Conservation (phyloP, 768 basidiomycete species). For the Lactarius hatsudake region DNA sequence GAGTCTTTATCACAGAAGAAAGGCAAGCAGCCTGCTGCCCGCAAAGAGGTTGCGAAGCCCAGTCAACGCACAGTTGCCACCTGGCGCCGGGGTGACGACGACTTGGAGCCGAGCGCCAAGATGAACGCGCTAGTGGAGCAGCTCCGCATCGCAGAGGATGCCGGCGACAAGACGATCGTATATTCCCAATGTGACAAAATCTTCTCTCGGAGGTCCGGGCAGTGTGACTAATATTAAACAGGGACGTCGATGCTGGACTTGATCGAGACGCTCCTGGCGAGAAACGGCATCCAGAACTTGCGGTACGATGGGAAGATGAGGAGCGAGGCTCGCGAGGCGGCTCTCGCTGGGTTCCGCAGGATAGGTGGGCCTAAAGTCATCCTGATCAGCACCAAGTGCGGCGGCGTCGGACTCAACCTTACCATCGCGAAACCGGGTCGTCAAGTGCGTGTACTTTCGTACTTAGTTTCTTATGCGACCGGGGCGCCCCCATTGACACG, state of each 20-base stretch:
- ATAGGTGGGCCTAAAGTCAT: constrained; percentile 59
- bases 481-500: not conserved
- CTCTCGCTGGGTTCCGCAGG: constrained; percentile 53
- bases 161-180: constrained; percentile 66
- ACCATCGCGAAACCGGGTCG: constrained; percentile 65
- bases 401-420: constrained; percentile 67
- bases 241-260: constrained; percentile 75
- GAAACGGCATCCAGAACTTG: constrained; percentile 55
- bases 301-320: constrained; percentile 74
- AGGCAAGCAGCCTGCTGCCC: constrained; percentile 34
- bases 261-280: constrained; percentile 55
- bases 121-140: constrained; percentile 57
- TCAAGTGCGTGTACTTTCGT: constrained; percentile 47
- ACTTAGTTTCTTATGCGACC: not conserved
- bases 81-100: constrained; percentile 59
- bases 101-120: constrained; percentile 65
- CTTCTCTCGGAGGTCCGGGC: not conserved
- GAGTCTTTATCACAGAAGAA: not conserved
- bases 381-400: constrained; percentile 65
- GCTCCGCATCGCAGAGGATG: constrained; percentile 56
- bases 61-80: constrained; percentile 41
- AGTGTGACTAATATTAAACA: constrained; percentile 28
- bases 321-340: constrained; percentile 47
- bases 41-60: constrained; percentile 9
- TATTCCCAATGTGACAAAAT: constrained; percentile 62